Percentiles rank a stretch among this genome's conserved stretches.
Conservation (phyloP, 2,329 filamentous ascomycete genomes). For the Orbilia oligospora region DNA sequence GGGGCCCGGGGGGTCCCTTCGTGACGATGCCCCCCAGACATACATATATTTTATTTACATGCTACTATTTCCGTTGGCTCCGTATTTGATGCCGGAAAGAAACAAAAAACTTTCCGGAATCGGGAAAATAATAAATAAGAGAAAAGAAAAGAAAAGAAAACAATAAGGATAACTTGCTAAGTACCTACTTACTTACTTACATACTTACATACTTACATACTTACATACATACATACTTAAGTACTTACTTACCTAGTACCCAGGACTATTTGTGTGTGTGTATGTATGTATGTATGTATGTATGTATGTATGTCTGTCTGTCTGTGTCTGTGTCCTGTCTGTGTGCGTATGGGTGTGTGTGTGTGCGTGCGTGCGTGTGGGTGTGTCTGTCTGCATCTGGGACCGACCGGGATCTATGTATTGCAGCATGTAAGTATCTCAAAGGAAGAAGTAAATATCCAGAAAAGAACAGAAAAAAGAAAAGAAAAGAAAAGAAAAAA, state of each 20-base stretch:
- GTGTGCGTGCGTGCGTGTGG: background rate
- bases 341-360: background rate
- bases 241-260: background rate
- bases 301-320: background rate
- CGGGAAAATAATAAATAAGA: conserved; percentile 36
- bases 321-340: background rate
- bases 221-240: background rate
- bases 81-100: background rate
- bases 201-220: background rate
- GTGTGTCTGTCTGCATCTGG: background rate
- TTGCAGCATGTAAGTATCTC: too few relatives aligned
- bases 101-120: conserved; percentile 32
- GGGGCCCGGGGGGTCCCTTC: background rate
- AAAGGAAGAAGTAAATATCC: conserved; percentile 44
- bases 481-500: conserved; percentile 49
- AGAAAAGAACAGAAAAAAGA: conserved; percentile 32
- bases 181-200: too few relatives aligned
- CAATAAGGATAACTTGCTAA: too few relatives aligned
- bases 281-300: background rate
- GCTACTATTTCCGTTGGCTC: background rate
- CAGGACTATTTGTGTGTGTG: too few relatives aligned
- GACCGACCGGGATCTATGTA: conserved; percentile 13
- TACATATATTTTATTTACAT: too few relatives aligned
- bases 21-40: conserved; percentile 11
- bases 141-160: background rate